Base-by-base conservation (phyloP, 2,329 filamentous ascomycete species). In the Coniella vitis region DNA sequence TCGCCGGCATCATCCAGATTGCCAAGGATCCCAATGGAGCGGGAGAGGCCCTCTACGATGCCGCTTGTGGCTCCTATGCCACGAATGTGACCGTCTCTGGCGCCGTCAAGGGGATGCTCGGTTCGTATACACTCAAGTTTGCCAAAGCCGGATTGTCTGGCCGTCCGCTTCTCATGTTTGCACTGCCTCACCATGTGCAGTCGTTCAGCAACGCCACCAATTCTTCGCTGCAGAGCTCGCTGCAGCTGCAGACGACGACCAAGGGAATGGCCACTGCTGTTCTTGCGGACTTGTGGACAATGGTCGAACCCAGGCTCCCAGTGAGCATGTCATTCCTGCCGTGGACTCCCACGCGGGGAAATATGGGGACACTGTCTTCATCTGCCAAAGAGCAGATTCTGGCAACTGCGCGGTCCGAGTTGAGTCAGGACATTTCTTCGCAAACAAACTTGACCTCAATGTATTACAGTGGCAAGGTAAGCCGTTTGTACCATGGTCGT, bases 401-500 rank as follows among this genome's bases (percentile, higher is more conserved):
- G 32, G 70, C 75, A 1, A 72, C 83, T 8, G 86, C 88, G 1
- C 71, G 75, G n/a, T 76, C 73, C 17, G 93, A 98, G 63, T 70
- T 95, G 1, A 76, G 79, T 1, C 84, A 93, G 65, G 76, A 90
- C 61, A 87, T 96, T 65, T 65, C 72, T n/a, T 69, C 71, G 0
- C 84, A 93, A 60, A 81, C 81, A 4, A 79, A 93, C 55, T 71
- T 87, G 32, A 79, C 91, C 62, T 95, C 89, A 34, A 90, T 95
- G 81, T 97, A 97, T 66, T 96, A 85, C 65, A 87, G 86, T 57
- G 93, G 93, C 57, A 97, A 91, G 73, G 85, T 77, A 52, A 56
- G 65, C 52, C 13, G 10, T 21, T 7, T n/a, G 12, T 7, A 14
- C 13, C 7, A 3, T 14, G 14, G 2, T 8, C 2, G n/a, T 22